phyloP scores from a whole-genome alignment of 2,329 filamentous ascomycete species.

The Acrocalymma vagum region DNA sequence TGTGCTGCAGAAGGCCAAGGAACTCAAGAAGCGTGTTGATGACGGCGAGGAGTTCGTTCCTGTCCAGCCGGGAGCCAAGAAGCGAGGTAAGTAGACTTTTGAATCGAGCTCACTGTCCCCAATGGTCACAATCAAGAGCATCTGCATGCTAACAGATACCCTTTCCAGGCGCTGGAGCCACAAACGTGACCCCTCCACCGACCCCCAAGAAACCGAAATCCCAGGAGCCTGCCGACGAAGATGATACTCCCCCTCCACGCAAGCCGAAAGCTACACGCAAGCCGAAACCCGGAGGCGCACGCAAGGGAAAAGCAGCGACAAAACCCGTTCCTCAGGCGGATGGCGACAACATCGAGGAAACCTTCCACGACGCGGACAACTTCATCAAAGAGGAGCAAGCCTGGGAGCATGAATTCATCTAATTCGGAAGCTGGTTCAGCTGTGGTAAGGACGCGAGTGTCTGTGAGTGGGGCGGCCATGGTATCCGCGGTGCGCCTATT shows the following conservation, averaged over 20 bases:
- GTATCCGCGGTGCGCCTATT: too few species aligned
- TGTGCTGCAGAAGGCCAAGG: conserved; percentile 31
- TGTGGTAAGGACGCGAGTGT: too few species aligned
- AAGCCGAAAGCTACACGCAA: conserved; percentile 28
- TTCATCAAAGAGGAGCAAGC: conserved; percentile 21
- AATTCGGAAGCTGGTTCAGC: too few species aligned
- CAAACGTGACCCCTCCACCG: conserved; percentile 12
- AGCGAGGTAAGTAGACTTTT: conserved; percentile 38
- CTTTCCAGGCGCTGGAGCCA: conserved; percentile 8
- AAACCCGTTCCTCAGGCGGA: background rate
- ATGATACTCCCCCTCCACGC: conserved; percentile 24
- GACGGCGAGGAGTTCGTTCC: conserved; percentile 31
- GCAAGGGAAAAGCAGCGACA: conserved; percentile 19
- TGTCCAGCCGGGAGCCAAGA: conserved; percentile 25
- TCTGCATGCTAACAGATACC: conserved; percentile 5
- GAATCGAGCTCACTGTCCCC: too few species aligned
- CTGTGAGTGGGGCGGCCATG: too few species aligned
- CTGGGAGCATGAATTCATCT: conserved; percentile 14
- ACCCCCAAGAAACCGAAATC: conserved; percentile 30
- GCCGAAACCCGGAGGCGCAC: too few species aligned
- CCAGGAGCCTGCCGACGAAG: conserved; percentile 7
- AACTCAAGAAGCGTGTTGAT: conserved; percentile 35
- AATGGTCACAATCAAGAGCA: background rate
- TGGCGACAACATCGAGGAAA: conserved; percentile 2
- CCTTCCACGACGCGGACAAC: conserved; percentile 16